A percentile compares a stretch with the other conserved stretches of the same genome.
These are phyloP conservation scores for Melampsora americana DNA, from an alignment of 1,284 basidiomycete genomes.

Conservation along the genomic window DNA sequence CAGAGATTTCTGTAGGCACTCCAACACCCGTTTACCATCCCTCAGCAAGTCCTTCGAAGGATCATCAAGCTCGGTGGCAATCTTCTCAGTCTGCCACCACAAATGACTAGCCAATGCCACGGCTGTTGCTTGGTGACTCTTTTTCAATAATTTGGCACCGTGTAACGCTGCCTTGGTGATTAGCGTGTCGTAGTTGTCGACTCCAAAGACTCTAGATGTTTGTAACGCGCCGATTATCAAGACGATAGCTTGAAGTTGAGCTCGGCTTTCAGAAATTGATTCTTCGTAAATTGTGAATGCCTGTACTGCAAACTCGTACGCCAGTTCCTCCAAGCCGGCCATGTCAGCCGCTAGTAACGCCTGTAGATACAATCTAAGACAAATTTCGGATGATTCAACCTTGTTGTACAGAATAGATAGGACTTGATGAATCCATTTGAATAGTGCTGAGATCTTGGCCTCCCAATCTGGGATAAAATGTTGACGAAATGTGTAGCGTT, in stretches of 20 bases:
- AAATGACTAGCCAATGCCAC: slow-evolving; percentile 90
- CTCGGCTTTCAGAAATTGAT: slow-evolving; percentile 82
- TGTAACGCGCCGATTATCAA: slow-evolving; percentile 84
- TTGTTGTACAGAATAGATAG: slow-evolving; percentile 83
- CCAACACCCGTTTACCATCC: slow-evolving; percentile 89
- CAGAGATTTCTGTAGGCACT: slow-evolving; percentile 88
- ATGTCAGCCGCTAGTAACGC: slow-evolving; percentile 87
- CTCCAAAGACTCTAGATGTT: slow-evolving; percentile 75
- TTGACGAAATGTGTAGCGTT: slow-evolving; percentile 74
- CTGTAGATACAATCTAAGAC: slow-evolving; percentile 86
- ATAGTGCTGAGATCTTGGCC: slow-evolving; percentile 71
- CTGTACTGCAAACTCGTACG: slow-evolving; percentile 92
- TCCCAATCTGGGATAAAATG: slow-evolving; percentile 65
- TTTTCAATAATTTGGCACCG: slow-evolving; percentile 87
- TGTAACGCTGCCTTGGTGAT: slow-evolving; percentile 94
- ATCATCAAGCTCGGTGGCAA: slow-evolving; percentile 54
- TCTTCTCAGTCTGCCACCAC: slow-evolving; percentile 81
- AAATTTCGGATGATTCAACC: slow-evolving; percentile 83
- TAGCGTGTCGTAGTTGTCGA: slow-evolving; percentile 89
- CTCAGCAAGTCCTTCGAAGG: slow-evolving; percentile 51
- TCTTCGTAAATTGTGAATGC: slow-evolving; percentile 95
- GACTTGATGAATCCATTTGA: slow-evolving; percentile 87
- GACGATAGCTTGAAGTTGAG: slow-evolving; percentile 87
- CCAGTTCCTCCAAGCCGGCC: slow-evolving; percentile 84
- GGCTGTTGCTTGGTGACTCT: slow-evolving; percentile 89